Base-by-base conservation (phyloP, 139 green algal species). In the Chlorokybus atmophyticus region DNA sequence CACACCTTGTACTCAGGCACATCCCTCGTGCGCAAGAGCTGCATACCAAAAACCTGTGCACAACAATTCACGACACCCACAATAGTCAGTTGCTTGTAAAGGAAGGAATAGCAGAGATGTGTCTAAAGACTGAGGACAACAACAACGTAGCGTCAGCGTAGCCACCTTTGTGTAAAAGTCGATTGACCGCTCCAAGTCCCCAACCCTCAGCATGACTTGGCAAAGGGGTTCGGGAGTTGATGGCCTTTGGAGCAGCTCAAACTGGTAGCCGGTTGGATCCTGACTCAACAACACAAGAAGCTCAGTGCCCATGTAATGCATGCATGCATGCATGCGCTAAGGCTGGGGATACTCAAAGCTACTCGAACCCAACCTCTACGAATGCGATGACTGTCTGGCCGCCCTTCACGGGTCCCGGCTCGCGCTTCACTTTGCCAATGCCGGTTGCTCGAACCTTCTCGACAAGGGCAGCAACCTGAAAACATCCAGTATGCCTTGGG, bases 121-220 rank as follows among this genome's bases (percentile, higher is more conserved):
- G 14, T 17, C 17, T 14, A 21, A 47, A 14, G 38, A 47, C 38
- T 17, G 17, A 47, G 17, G 38, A 47, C 14, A 47, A 47, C 14
- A 47, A 47, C 38, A 47, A 47, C 17, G 14, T 47, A 14, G 4
- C 27, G n/a, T 56, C 5, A 35, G 8, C 10, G 27, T n/a, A 39
- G 3, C 17, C 27, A 79, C 78, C 32, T 88, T 70, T 2, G 68
- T 82, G 72, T 94, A 94, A 48, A 78, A 94, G 48, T 85, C 72
- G 57, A 90, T 91, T 53, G 61, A 77, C 24, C 55, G 52, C 28
- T 94, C 75, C 59, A 94, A 64, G 68, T 94, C 77, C 6, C 64
- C 70, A 28, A 94, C 86, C 0, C 86, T 63, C 54, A 94, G 78
- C 86, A 94, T 94, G 28, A 94, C 85, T 80, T 94, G 80, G 50